A percentile compares a stretch with the other conserved stretches of the same genome.
phyloP scores from a whole-genome alignment of 139 green algal species.

The Mesotaenium endlicherianum region DNA sequence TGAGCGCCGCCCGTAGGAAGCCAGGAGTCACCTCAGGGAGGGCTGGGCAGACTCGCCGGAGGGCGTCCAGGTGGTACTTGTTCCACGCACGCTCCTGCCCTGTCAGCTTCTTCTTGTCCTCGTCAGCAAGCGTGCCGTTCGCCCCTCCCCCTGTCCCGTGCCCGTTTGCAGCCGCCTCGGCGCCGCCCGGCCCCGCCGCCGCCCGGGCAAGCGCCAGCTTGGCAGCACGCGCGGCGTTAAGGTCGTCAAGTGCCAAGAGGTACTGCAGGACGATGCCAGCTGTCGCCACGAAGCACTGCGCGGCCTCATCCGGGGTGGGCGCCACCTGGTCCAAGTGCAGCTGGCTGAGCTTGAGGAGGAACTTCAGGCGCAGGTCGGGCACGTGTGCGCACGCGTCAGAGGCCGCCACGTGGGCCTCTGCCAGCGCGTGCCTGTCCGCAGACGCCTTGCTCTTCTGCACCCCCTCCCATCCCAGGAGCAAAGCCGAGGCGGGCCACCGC shows the following conservation, averaged over 20 bases:
- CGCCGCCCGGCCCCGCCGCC: not conserved
- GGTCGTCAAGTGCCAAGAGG: not conserved
- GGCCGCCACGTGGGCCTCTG: not conserved
- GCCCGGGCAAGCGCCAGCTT: not conserved
- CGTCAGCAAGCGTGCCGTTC: not conserved
- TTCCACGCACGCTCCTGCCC: not conserved
- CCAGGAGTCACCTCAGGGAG: not conserved
- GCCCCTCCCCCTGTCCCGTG: not conserved
- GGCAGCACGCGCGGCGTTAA: not conserved
- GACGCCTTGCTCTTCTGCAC: not conserved
- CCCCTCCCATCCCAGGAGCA: no score
- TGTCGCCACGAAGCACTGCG: conserved; percentile 13
- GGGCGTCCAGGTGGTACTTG: not conserved
- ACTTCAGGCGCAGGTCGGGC: conserved; percentile 16
- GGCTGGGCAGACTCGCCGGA: not conserved
- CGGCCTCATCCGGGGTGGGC: not conserved
- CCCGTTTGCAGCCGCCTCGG: not conserved
- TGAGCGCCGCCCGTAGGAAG: not conserved
- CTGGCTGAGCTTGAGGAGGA: not conserved
- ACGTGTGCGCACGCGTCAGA: conserved; percentile 1
- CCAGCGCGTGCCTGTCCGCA: not conserved
- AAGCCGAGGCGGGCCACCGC: no score
- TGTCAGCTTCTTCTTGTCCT: conserved; percentile 5
- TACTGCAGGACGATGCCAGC: conserved; percentile 19
- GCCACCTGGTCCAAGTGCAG: conserved; percentile 1